Conservation (phyloP, 1,284 basidiomycete genomes). For the Neotropicomus parvogracilis region DNA sequence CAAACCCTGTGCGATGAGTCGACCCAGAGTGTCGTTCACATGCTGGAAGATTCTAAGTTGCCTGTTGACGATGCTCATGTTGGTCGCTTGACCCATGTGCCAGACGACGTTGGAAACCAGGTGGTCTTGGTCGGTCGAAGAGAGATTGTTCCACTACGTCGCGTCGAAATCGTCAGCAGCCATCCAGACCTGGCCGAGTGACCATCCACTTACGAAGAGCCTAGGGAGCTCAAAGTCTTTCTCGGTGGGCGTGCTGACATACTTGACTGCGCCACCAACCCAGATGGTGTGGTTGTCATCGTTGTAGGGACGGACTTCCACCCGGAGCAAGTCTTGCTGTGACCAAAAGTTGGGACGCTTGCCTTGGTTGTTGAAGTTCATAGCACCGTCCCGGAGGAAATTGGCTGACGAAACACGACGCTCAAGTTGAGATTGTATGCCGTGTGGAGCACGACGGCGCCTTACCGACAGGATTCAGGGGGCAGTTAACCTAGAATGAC, state of each 20-base stretch:
- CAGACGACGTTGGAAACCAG: conserved; percentile 17
- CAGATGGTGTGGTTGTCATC: conserved; percentile 26
- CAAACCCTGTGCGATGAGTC: conserved; percentile 20
- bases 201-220: conserved; percentile 17
- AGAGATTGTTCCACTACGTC: conserved; percentile 21
- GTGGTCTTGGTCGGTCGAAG: conserved; percentile 19
- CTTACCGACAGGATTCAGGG: neutral
- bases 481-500: neutral
- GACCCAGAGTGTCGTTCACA: conserved; percentile 24
- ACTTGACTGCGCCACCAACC: conserved; percentile 24
- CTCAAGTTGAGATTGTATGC: neutral
- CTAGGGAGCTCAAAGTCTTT: conserved; percentile 26
- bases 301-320: conserved; percentile 12
- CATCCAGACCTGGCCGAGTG: too few species aligned
- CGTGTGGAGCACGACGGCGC: neutral
- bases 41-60: conserved; percentile 23
- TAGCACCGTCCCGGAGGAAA: neutral
- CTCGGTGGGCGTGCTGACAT: conserved; percentile 21
- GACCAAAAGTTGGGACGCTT: conserved; percentile 1
- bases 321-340: neutral
- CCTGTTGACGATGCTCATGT: conserved; percentile 13
- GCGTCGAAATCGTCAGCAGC: neutral
- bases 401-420: neutral
- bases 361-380: neutral
- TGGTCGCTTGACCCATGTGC: conserved; percentile 17